Conservation (phyloP, 306 rosid species). For the Begonia loranthoides region DNA sequence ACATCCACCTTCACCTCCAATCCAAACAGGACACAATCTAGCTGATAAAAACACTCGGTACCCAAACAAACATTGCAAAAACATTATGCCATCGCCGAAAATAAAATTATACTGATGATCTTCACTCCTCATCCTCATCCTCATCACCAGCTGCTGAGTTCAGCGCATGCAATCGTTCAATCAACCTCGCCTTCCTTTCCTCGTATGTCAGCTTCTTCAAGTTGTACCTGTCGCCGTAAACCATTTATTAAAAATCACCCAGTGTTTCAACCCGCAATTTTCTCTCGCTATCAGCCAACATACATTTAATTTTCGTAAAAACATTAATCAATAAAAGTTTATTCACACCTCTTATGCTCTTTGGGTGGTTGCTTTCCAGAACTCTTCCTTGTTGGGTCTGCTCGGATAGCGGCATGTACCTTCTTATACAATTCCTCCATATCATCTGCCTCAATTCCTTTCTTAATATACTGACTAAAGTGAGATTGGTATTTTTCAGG, state of each 20-base stretch:
- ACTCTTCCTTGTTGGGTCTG: slow-evolving; percentile 32
- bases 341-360: slow-evolving; percentile 33
- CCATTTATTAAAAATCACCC: too few species aligned
- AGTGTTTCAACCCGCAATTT: too few species aligned
- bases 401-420: slow-evolving; percentile 67
- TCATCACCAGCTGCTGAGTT: slow-evolving; percentile 31
- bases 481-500: slow-evolving; percentile 64
- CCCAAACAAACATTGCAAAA: too few species aligned
- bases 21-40: too few species aligned
- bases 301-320: neutral
- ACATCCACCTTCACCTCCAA: too few species aligned
- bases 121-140: slow-evolving; percentile 32
- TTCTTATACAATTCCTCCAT: slow-evolving; percentile 48
- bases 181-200: slow-evolving; percentile 55
- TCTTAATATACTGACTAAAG: slow-evolving; percentile 49
- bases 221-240: slow-evolving; percentile 20
- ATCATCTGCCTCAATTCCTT: slow-evolving; percentile 35
- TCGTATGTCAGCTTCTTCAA: slow-evolving; percentile 75
- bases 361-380: slow-evolving; percentile 32
- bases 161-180: slow-evolving; percentile 45
- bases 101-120: too few species aligned
- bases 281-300: neutral
- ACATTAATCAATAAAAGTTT: neutral
- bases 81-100: too few species aligned
- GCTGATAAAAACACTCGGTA: too few species aligned